Base-by-base conservation (phyloP, 169 alveolate species). In the Plasmodium adleri region DNA sequence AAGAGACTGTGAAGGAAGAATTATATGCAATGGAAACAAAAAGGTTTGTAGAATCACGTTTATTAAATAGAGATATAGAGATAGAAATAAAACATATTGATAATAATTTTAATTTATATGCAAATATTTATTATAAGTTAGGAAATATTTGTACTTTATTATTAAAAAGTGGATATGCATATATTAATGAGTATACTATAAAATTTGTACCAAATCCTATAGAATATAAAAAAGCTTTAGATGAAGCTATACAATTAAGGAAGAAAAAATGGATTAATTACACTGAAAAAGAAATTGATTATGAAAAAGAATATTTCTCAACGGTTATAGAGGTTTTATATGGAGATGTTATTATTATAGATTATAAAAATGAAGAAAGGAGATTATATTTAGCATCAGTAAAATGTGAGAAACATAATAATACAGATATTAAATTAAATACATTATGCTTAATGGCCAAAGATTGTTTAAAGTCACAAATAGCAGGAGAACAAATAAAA, bases 321-420 rank as follows among this genome's bases (percentile, higher is more conserved):
- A 83, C 74, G 0, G 91, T 83, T 68, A 70, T 83, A 43, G 91
- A 83, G 43, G 86, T 83, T 10, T 62, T 83, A 70, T 83, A 83
- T 28, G 91, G 91, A 7, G 91, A 83, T 83, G 74, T 83, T 1
- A 83, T 83, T 50, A 83, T 83, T 58, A 62, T 83, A 20, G 91
- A 83, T 71, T 83, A 83, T 58, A 72, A 70, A 32, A 83, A 83
- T 83, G 91, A 83, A 63, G 91, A 83, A 20, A 83, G 91, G 24
- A 67, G 91, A 83, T 62, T 83, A n/a, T 83, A 83, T 15, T 15
- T 83, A 45, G 85, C 86, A n/a, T 83, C 91, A 2, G 68, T 83
- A 2, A 83, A 83, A 22, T 83, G 91, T 71, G 91, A 83, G 47
- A 83, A 83, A 32, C 86, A 83, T 62, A 78, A 71, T 43, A 56